Evolutionary conservation across 768 basidiomycete species (phyloP).

Genomic region (Coprinopsis marcescibilis): DNA sequence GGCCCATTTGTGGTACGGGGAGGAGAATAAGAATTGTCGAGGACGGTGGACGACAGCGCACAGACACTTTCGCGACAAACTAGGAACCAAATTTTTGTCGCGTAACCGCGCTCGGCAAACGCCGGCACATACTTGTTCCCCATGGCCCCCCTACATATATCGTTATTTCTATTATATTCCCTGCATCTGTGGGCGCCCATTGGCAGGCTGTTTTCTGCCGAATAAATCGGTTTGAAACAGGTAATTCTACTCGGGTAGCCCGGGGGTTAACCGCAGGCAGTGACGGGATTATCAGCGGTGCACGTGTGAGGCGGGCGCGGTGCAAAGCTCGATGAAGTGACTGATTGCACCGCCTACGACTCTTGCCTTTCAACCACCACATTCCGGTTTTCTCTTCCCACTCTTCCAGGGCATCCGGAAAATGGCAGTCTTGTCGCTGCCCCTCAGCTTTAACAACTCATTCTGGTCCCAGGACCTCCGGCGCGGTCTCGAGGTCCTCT

Average conservation of each 20-base stretch:
- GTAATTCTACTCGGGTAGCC: too few species aligned
- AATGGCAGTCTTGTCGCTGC: slow-evolving; percentile 88
- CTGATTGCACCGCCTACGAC: too few species aligned
- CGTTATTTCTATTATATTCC: background rate
- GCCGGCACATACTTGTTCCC: slow-evolving; percentile 1
- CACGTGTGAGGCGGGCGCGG: too few species aligned
- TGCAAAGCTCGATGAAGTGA: too few species aligned
- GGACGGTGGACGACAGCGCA: slow-evolving; percentile 10
- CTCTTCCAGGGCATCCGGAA: slow-evolving; percentile 14
- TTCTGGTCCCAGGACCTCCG: slow-evolving; percentile 95
- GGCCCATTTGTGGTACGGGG: slow-evolving; percentile 40
- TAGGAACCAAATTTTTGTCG: slow-evolving; percentile 1
- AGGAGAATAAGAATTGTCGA: slow-evolving; percentile 9
- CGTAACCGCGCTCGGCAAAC: slow-evolving; percentile 1
- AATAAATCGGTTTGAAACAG: too few species aligned
- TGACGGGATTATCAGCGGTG: background rate
- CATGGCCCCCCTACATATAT: background rate
- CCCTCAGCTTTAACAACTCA: slow-evolving; percentile 84
- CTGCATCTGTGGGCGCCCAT: too few species aligned
- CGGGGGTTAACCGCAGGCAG: background rate
- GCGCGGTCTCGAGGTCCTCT: slow-evolving; percentile 74
- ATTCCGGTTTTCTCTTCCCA: slow-evolving; percentile 12
- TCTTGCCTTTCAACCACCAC: slow-evolving; percentile 1
- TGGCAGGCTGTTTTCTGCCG: too few species aligned
- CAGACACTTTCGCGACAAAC: background rate